A percentile compares a stretch with the other conserved stretches of the same genome.
Evolutionary conservation across 345 rosid species (phyloP).

Genomic region (Gossypium stocksii): DNA sequence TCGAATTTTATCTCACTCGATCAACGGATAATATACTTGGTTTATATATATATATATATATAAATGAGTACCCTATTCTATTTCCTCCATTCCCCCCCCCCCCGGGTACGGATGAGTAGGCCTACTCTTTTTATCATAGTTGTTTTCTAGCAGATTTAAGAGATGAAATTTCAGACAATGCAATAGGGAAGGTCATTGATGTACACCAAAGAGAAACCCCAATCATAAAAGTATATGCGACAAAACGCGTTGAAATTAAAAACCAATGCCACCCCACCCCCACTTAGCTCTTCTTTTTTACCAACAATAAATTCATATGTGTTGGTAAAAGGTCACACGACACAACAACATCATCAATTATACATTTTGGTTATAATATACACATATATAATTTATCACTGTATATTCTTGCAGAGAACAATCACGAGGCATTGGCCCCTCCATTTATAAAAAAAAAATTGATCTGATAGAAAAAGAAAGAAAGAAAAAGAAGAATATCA

Average conservation of each 20-base stretch:
- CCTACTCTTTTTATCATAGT: neutral
- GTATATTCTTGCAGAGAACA: neutral
- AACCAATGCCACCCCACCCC: neutral
- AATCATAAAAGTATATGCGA: neutral
- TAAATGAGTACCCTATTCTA: neutral
- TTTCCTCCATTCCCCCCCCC: neutral
- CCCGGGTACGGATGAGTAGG: neutral
- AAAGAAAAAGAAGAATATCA: conserved; percentile 2
- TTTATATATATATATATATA: no score
- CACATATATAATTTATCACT: neutral
- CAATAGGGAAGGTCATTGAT: neutral
- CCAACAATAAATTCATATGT: neutral
- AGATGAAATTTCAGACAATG: neutral
- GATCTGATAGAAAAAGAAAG: neutral
- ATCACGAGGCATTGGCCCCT: conserved; percentile 4
- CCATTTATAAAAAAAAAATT: neutral
- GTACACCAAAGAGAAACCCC: neutral
- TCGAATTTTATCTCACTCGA: fast-evolving
- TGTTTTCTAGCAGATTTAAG: neutral
- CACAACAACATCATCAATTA: neutral
- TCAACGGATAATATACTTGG: no score
- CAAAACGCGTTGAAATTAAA: neutral
- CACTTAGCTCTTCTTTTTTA: no score
- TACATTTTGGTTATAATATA: neutral
- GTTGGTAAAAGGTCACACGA: neutral